Evolutionary conservation across 768 basidiomycete species (phyloP).

Genomic region (Tricholoma matsutake): DNA sequence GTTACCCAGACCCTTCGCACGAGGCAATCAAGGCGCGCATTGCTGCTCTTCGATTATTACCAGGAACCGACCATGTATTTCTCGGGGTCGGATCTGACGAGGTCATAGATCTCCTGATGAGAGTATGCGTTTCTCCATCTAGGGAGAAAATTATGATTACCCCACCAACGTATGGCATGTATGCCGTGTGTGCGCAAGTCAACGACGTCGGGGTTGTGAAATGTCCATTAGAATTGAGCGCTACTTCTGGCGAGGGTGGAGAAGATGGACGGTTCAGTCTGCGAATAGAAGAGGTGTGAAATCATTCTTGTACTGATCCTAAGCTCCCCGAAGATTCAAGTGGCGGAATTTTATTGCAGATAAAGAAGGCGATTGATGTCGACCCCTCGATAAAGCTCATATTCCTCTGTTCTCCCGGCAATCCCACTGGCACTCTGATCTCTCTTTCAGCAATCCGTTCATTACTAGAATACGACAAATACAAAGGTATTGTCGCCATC

Average conservation of each 20-base stretch:
- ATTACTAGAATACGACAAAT: conserved; percentile 74
- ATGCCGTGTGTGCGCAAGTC: conserved; percentile 88
- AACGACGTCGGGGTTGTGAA: conserved; percentile 87
- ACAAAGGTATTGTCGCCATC: conserved; percentile 89
- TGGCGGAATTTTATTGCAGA: conserved; percentile 36
- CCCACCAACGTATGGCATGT: conserved; percentile 99
- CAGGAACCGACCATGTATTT: conserved; percentile 69
- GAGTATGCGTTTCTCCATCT: conserved; percentile 79
- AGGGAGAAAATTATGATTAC: conserved; percentile 83
- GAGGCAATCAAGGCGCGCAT: conserved; percentile 73
- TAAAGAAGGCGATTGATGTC: conserved; percentile 63
- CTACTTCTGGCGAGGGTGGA: conserved; percentile 67
- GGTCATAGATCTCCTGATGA: conserved; percentile 90
- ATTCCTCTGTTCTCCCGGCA: conserved; percentile 96
- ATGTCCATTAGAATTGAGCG: conserved; percentile 63
- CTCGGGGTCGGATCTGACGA: conserved; percentile 98
- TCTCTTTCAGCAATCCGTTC: conserved; percentile 64
- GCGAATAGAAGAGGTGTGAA: conserved; percentile 65
- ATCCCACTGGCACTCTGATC: conserved; percentile 89
- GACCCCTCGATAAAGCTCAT: conserved; percentile 86
- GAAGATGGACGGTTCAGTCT: conserved; percentile 71
- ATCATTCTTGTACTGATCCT: neutral
- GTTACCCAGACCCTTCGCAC: conserved; percentile 94
- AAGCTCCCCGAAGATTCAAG: neutral
- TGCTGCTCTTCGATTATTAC: conserved; percentile 67